Evolutionary conservation across 2,329 filamentous ascomycete genomes (phyloP).

Genomic region (Fusarium sublunatum): DNA sequence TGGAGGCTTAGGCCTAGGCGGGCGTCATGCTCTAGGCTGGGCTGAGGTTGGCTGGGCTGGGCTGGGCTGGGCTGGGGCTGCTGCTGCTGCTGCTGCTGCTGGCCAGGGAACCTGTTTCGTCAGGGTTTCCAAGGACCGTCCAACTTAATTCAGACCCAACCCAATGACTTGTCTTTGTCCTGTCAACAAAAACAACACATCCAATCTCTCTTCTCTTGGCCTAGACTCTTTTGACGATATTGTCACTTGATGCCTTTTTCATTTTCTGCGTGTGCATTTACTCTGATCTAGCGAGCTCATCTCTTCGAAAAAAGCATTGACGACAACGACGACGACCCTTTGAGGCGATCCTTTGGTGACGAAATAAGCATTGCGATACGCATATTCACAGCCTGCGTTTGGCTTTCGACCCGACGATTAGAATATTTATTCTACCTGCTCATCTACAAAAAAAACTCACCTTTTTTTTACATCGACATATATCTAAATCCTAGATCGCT

Average conservation of each 20-base stretch:
- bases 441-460: neutral
- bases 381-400: conserved; percentile 12
- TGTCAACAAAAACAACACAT: conserved; percentile 15
- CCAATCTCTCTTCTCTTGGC: neutral
- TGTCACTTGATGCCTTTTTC: conserved; percentile 20
- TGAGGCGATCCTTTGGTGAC: conserved; percentile 13
- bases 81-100: conserved; percentile 16
- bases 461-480: neutral
- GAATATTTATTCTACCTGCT: neutral
- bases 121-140: conserved; percentile 33
- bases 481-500: neutral
- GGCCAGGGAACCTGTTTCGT: conserved; percentile 43
- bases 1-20: conserved; percentile 25
- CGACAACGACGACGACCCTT: conserved; percentile 15
- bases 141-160: conserved; percentile 29
- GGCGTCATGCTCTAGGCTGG: conserved; percentile 30
- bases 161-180: conserved; percentile 15
- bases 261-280: conserved; percentile 13
- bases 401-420: neutral
- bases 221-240: conserved; percentile 17
- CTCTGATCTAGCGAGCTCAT: conserved; percentile 6
- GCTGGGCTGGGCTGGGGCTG: neutral
- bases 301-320: conserved; percentile 14
- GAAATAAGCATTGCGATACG: conserved; percentile 30
- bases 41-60: neutral